phyloP scores from a whole-genome alignment of 768 basidiomycete genomes.

The Lentinula boryana region DNA sequence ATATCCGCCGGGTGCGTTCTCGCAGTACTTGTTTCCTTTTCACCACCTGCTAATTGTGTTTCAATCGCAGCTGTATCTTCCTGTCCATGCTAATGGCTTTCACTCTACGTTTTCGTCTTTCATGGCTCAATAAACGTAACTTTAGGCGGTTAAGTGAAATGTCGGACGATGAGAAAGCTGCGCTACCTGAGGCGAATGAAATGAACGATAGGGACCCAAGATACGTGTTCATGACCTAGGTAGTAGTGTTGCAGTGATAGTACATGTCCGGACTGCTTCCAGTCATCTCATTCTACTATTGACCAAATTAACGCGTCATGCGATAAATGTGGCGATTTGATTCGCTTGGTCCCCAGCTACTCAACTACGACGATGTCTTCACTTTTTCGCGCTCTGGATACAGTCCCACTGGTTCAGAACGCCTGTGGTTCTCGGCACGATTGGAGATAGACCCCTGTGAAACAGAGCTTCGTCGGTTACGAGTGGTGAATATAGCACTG shows the following conservation, averaged over 20 bases:
- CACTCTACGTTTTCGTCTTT: conserved; percentile 35
- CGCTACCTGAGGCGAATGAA: conserved; percentile 22
- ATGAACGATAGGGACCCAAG: conserved; percentile 44
- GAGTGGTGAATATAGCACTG: no score
- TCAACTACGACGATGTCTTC: not conserved
- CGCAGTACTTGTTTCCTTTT: not conserved
- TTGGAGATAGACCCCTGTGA: not conserved
- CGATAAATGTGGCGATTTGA: not conserved
- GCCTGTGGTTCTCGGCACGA: not conserved
- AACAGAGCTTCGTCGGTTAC: not conserved
- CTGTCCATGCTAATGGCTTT: conserved; percentile 38
- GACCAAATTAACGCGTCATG: not conserved
- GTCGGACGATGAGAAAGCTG: conserved; percentile 24
- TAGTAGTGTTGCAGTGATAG: not conserved
- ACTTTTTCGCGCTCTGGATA: not conserved
- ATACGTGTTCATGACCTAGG: conserved; percentile 43
- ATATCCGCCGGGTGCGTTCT: conserved; percentile 41
- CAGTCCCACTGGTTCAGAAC: not conserved
- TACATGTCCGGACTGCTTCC: not conserved
- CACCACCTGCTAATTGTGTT: not conserved
- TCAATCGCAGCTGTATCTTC: conserved; percentile 32
- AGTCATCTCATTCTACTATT: not conserved
- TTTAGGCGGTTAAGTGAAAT: conserved; percentile 19
- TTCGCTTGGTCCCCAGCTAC: not conserved
- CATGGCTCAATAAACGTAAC: conserved; percentile 36